Base-by-base conservation (phyloP, 768 basidiomycete genomes). In the Collybia sordida region DNA sequence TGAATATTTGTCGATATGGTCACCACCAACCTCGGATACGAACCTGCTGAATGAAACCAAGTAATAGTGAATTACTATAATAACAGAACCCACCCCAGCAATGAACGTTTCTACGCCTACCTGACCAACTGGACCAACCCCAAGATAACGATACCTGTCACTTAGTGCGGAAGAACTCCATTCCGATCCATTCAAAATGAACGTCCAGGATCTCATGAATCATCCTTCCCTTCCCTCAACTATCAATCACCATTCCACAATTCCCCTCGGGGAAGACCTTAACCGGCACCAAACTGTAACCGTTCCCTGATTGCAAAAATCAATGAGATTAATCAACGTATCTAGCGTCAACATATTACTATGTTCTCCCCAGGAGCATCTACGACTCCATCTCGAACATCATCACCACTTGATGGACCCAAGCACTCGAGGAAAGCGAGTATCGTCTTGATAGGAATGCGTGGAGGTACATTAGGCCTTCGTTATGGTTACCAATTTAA, bases 401-500 rank as follows among this genome's bases (percentile, higher is more conserved):
- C 8, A 25, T 41, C 40, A 4, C 40, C 40, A 14, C 9, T 3
- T 12, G 19, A 41, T 19, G 40, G 21, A 22, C 14, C 14, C 3
- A 18, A n/a, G 9, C 19, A n/a, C 17, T 15, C 31, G 31, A 31
- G 40, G 15, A 56, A 59, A 22, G 64, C 64, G 14, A 63, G 57
- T 45, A 65, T 89, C 57, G 72, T 89, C 51, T 65, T 92, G 52
- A 80, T 88, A 54, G 90, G 90, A 42, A 90, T 92, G 88, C 81
- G 87, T 6, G 90, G 90, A 37, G 85, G 63, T 56, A 42, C 35
- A 53, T n/a, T n/a, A 50, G 37, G 17, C 25, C 39, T 28, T 21
- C 17, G 49, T 45, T 37, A 34, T 39, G 31, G 18, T 7, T n/a
- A n/a, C n/a, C n/a, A n/a, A n/a, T n/a, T 18, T 18, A 17, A 22